Evolutionary conservation across 768 basidiomycete species (phyloP), one percentile per base, ranked within the genome.

Genomic region (Neoboletus magnificus): DNA sequence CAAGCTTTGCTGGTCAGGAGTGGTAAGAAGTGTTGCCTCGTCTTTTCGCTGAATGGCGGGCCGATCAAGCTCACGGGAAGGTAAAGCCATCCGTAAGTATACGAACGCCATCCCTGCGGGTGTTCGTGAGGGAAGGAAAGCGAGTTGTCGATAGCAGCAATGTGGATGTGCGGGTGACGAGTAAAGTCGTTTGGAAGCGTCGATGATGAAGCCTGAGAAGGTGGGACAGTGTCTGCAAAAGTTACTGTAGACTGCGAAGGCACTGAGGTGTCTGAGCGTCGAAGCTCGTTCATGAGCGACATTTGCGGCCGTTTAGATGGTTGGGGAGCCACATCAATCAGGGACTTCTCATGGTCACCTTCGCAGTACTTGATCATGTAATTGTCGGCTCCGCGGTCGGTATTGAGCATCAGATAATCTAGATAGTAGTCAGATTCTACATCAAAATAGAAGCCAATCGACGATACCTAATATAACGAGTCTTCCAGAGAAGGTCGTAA

Each of bases 341-440:
- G 77, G 0, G 84, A 74, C 66, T 88, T 91, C 59, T 91, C 89
- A 54, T 89, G 87, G 39, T 83, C 84, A 42, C 81, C 86, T 72
- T 90, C 88, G 67, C 91, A 93, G 66, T 86, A 91, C 69, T 91
- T 93, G 73, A 93, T 88, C 91, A 93, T 93, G 71, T 89, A 93
- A 69, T 93, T 92, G 74, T 93, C 91, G 1, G 90, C 86, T 18
- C 84, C 71, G 48, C 92, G 84, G 67, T 93, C 93, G 20, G 93
- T 95, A 69, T 94, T 95, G 50, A 92, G 83, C 87, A 95, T 95
- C 42, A 96, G 77, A 72, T 89, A 93, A 71, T 95, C 92, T 89
- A 58, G 23, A 54, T 1, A 22, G 10, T 12, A 18, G 40, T 55
- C 60, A 55, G 59, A 56, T 5, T 20, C 20, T 39, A 37, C 16